Conservation (phyloP, 1,139 yeast genomes). For the Blastobotrys raffinosifermentans region DNA sequence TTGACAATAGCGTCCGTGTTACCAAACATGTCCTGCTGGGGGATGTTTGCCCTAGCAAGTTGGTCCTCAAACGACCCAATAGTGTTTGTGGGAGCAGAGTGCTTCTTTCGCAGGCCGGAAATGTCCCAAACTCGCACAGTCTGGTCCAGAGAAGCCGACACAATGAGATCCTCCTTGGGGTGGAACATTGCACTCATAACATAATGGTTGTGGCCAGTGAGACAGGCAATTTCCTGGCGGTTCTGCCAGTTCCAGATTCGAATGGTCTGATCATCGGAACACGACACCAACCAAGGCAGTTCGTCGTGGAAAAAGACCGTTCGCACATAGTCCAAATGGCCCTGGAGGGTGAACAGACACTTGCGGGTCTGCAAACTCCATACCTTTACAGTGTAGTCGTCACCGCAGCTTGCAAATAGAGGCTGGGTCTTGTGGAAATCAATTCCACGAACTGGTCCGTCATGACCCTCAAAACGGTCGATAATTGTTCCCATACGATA, state of each 20-base stretch:
- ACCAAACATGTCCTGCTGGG: conserved; percentile 80
- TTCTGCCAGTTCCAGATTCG: conserved; percentile 99
- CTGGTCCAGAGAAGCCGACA: conserved; percentile 94
- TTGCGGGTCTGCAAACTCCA: conserved; percentile 94
- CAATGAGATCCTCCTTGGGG: conserved; percentile 89
- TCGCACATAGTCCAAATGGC: conserved; percentile 94
- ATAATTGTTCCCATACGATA: conserved; percentile 98
- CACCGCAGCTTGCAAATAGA: conserved; percentile 94
- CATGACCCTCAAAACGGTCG: conserved; percentile 96
- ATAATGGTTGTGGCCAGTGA: conserved; percentile 97
- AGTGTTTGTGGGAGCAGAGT: conserved; percentile 62
- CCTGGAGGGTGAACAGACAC: conserved; percentile 78
- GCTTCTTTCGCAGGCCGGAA: conserved; percentile 89
- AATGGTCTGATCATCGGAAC: conserved; percentile 97
- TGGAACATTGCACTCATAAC: conserved; percentile 99
- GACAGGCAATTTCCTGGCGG: conserved; percentile 92
- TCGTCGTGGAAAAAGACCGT: conserved; percentile 94
- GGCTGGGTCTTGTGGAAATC: conserved; percentile 98
- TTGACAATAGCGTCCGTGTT: conserved; percentile 91
- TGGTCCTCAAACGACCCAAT: conserved; percentile 68
- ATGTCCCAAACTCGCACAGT: conserved; percentile 99
- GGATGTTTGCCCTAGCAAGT: conserved; percentile 44
- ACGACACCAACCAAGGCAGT: conserved; percentile 94
- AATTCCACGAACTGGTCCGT: conserved; percentile 94
- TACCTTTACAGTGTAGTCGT: conserved; percentile 89